These are phyloP conservation scores for Sclerotiophoma versabilis DNA, from an alignment of 2,329 filamentous ascomycete genomes.

Conservation along the genomic window DNA sequence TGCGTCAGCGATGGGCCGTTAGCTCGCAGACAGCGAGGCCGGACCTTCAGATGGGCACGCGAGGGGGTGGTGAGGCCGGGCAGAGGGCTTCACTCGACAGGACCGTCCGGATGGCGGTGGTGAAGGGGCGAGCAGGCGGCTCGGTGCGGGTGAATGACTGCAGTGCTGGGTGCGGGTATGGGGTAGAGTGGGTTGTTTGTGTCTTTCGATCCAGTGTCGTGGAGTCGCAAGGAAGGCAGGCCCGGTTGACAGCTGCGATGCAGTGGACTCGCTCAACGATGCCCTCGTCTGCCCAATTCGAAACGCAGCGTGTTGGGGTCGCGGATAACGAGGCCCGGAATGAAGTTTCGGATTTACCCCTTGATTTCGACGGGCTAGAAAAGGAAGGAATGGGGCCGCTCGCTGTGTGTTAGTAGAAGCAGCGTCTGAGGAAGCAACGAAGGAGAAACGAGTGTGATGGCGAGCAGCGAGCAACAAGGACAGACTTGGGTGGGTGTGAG, in stretches of 20 bases:
- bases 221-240: slow-evolving; percentile 20
- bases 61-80: slow-evolving; percentile 14
- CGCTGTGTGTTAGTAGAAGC: slow-evolving; percentile 5
- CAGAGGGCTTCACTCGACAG: slow-evolving; percentile 7
- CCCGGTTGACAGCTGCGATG: slow-evolving; percentile 25
- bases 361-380: slow-evolving; percentile 36
- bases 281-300: slow-evolving; percentile 38
- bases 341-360: slow-evolving; percentile 35
- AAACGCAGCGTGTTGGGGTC: slow-evolving; percentile 49
- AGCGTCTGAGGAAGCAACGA: slow-evolving; percentile 2
- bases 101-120: slow-evolving; percentile 15
- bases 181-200: slow-evolving; percentile 17
- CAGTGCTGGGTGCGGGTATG: slow-evolving; percentile 6
- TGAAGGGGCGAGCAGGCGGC: slow-evolving; percentile 12
- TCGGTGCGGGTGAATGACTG: slow-evolving; percentile 12
- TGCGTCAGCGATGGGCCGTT: slow-evolving; percentile 25
- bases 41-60: slow-evolving; percentile 36
- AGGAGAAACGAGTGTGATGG: slow-evolving; percentile 38
- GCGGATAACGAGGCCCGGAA: slow-evolving; percentile 40
- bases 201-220: slow-evolving; percentile 14
- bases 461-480: slow-evolving; percentile 32
- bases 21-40: slow-evolving; percentile 10
- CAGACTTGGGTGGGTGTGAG: slow-evolving; percentile 25
- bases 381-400: slow-evolving; percentile 38
- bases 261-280: slow-evolving; percentile 47